Base-by-base conservation (phyloP, 2,329 filamentous ascomycete genomes). In the Diaporthe vexans region DNA sequence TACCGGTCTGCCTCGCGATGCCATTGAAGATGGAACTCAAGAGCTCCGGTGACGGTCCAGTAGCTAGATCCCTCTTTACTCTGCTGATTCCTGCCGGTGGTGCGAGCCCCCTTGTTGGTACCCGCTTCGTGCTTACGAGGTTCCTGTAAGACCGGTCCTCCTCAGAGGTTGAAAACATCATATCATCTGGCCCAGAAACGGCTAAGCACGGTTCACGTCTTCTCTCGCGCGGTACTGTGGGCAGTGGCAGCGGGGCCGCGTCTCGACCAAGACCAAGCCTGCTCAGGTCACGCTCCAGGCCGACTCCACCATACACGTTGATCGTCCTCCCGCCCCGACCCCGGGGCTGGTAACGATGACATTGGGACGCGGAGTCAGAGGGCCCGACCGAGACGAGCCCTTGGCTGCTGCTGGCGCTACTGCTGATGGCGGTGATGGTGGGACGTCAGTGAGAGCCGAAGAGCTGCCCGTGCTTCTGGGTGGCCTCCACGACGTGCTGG, bases 401-500 rank as follows among this genome's bases (percentile, higher is more conserved):
- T 26, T 51, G 69, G n/a, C 63, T 71, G 69, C 40, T 71, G 48
- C 73, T 71, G 40, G 0, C 24, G 56, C 58, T 51, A n/a, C 40
- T 67, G 7, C 46, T 48, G 35, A 21, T 43, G 40, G 6, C 6
- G 17, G 15, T 43, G 15, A 15, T 43, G 35, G 37, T 56, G 13
- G 33, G 29, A 37, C 59, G 67, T 76, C 75, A 76, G 65, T 76
- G 72, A 72, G 94, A 95, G 48, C 85, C 79, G 81, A 98, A 98
- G 69, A 98, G 93, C 76, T 91, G 87, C 80, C 93, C 94, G 81
- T 95, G 91, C 67, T 92, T 90, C 84, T 98, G 95, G 46, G 95
- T 97, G 48, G 91, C 92, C 74, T 98, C 94, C 21, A 98, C 95
- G 4, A 98, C 93, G 0, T 93, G 91, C 73, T 94, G 91, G 75